phyloP scores from a whole-genome alignment of 495 filamentous ascomycete species.

The Ascodesmis nigricans region DNA sequence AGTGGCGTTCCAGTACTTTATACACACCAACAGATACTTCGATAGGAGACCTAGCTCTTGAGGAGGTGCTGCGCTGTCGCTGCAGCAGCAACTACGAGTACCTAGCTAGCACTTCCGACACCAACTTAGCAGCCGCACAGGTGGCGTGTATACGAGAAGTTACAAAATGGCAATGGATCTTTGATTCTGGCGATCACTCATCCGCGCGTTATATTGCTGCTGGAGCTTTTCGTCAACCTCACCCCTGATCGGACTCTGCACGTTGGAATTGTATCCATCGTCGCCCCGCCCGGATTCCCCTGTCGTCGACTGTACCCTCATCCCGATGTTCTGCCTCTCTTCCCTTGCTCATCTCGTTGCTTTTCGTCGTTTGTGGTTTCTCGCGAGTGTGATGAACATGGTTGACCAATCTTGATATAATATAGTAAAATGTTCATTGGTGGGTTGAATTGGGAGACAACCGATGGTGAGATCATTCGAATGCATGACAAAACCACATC shows the following conservation, averaged over 20 bases:
- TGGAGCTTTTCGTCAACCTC: too few relatives aligned
- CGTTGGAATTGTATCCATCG: too few relatives aligned
- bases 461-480: constrained; percentile 53
- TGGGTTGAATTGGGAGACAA: constrained; percentile 96
- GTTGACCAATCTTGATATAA: constrained; percentile 17
- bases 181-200: too few relatives aligned
- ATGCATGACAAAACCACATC: too few relatives aligned
- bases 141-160: constrained; percentile 21
- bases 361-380: constrained; percentile 22
- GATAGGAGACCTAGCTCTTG: constrained; percentile 14
- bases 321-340: too few relatives aligned
- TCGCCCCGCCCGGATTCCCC: too few relatives aligned
- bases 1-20: too few relatives aligned
- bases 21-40: constrained; percentile 17
- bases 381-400: constrained; percentile 9
- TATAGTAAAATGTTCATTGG: constrained; percentile 98
- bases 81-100: constrained; percentile 20
- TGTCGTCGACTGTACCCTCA: too few relatives aligned
- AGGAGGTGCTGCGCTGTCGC: constrained; percentile 21
- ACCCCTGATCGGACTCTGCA: too few relatives aligned
- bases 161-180: constrained; percentile 22
- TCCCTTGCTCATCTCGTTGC: too few relatives aligned
- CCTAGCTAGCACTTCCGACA: constrained; percentile 21
- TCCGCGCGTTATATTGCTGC: too few relatives aligned
- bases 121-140: constrained; percentile 12